Evolutionary conservation across 1,284 basidiomycete genomes (phyloP).

Genomic region (Ceratobasidium sp.): DNA sequence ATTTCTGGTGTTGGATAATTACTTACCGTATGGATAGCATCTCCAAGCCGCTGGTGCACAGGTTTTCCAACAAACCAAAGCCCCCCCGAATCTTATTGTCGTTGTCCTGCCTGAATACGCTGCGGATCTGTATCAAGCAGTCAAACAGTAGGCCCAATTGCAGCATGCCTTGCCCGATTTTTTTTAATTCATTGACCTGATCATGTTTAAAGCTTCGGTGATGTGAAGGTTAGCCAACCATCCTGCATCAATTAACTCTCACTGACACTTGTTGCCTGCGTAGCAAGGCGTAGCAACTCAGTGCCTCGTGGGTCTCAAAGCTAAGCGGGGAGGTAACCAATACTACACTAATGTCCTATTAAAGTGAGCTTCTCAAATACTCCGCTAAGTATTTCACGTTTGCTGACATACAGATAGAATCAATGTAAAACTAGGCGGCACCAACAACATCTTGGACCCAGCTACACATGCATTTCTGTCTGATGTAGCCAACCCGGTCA

Average conservation of each 20-base stretch:
- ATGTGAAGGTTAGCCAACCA: slow-evolving; percentile 54
- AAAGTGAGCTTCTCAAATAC: too few relatives aligned
- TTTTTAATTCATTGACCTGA: too few relatives aligned
- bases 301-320: slow-evolving; percentile 73
- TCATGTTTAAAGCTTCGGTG: slow-evolving; percentile 66
- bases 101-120: slow-evolving; percentile 44
- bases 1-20: neutral
- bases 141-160: slow-evolving; percentile 45
- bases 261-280: slow-evolving; percentile 9
- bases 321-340: slow-evolving; percentile 70
- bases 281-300: slow-evolving; percentile 76
- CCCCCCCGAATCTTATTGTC: slow-evolving; percentile 40
- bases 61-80: slow-evolving; percentile 14
- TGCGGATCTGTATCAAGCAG: slow-evolving; percentile 43
- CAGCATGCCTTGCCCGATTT: too few relatives aligned
- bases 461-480: slow-evolving; percentile 33
- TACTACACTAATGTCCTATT: slow-evolving; percentile 77
- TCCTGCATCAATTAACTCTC: neutral
- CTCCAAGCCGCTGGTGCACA: slow-evolving; percentile 8
- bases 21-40: slow-evolving; percentile 11
- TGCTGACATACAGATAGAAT: slow-evolving; percentile 15
- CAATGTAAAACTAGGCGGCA: slow-evolving; percentile 45
- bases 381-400: too few relatives aligned
- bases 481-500: slow-evolving; percentile 37
- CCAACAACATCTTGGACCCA: slow-evolving; percentile 42